Conservation (phyloP, 2,329 filamentous ascomycete species). For the Onygenales sp. region DNA sequence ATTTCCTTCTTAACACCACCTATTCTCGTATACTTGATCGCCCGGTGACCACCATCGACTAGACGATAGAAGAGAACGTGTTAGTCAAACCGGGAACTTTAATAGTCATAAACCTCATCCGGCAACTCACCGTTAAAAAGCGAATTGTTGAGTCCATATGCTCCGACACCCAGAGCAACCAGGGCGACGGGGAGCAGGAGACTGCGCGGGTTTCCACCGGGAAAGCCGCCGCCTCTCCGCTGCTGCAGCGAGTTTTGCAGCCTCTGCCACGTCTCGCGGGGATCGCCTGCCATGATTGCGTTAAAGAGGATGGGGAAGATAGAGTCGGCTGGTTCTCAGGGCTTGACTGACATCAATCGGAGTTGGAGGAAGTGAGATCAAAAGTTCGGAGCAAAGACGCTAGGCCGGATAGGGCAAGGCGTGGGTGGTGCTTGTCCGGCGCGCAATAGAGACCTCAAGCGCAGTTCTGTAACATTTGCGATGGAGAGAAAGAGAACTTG, state of each 20-base stretch:
- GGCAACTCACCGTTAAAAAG: slow-evolving; percentile 54
- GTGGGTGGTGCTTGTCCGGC: background rate
- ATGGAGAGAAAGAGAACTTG: background rate
- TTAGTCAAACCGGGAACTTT: slow-evolving; percentile 9
- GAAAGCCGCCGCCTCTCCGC: slow-evolving; percentile 41
- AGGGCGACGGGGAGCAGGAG: slow-evolving; percentile 46
- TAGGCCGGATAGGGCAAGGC: slow-evolving; percentile 9
- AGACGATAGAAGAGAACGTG: slow-evolving; percentile 4
- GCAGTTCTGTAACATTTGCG: background rate
- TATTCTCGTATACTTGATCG: slow-evolving; percentile 94
- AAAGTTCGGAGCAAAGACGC: slow-evolving; percentile 10
- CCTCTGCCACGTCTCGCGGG: slow-evolving; percentile 56
- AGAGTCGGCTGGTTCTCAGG: background rate
- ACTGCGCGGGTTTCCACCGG: slow-evolving; percentile 41
- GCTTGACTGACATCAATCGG: background rate
- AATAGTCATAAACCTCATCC: slow-evolving; percentile 5
- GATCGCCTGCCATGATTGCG: slow-evolving; percentile 41
- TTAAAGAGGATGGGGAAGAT: slow-evolving; percentile 8
- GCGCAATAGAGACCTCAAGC: background rate
- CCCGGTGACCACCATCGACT: slow-evolving; percentile 97
- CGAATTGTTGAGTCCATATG: slow-evolving; percentile 40
- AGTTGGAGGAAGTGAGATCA: slow-evolving; percentile 1
- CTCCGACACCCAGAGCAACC: slow-evolving; percentile 41
- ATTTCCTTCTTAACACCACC: slow-evolving; percentile 94
- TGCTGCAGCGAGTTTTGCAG: slow-evolving; percentile 54